These are phyloP conservation scores for Apiospora hydei DNA, from an alignment of 2,329 filamentous ascomycete species.

Conservation along the genomic window DNA sequence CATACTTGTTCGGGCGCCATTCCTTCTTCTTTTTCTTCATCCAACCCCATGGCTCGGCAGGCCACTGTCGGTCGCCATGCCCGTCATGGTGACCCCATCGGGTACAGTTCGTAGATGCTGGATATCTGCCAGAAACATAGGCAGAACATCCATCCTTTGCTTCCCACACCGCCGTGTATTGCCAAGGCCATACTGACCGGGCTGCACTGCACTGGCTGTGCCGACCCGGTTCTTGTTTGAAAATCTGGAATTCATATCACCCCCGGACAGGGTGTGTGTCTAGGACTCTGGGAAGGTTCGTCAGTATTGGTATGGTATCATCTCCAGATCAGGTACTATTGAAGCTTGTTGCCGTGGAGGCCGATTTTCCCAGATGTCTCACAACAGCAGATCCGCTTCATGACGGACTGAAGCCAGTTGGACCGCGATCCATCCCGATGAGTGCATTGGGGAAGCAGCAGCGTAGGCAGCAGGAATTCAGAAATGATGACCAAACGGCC, in stretches of 20 bases:
- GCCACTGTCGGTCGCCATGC: neutral
- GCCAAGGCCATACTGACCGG: conserved; percentile 13
- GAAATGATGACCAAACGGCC: conserved; percentile 28
- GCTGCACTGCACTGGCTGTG: conserved; percentile 18
- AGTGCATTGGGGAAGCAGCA: conserved; percentile 3
- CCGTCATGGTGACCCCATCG: conserved; percentile 16
- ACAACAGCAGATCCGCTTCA: conserved; percentile 31
- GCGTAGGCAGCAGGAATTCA: neutral
- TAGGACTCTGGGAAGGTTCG: conserved; percentile 11
- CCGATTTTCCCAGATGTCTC: conserved; percentile 24
- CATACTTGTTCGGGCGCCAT: conserved; percentile 7
- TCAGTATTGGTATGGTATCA: conserved; percentile 3
- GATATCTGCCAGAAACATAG: neutral
- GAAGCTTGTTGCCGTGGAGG: conserved; percentile 15
- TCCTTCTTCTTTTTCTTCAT: neutral
- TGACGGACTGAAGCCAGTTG: conserved; percentile 27
- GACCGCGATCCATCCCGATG: conserved; percentile 11
- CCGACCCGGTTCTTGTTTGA: conserved; percentile 9
- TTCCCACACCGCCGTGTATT: conserved; percentile 21
- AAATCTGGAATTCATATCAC: neutral
- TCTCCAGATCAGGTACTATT: conserved; percentile 20
- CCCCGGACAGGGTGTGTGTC: neutral
- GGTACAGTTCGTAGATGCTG: neutral
- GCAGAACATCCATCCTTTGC: neutral
- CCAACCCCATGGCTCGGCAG: conserved; percentile 1